Evolutionary conservation across 768 basidiomycete genomes (phyloP).

Genomic region (Boletellus emodensis): DNA sequence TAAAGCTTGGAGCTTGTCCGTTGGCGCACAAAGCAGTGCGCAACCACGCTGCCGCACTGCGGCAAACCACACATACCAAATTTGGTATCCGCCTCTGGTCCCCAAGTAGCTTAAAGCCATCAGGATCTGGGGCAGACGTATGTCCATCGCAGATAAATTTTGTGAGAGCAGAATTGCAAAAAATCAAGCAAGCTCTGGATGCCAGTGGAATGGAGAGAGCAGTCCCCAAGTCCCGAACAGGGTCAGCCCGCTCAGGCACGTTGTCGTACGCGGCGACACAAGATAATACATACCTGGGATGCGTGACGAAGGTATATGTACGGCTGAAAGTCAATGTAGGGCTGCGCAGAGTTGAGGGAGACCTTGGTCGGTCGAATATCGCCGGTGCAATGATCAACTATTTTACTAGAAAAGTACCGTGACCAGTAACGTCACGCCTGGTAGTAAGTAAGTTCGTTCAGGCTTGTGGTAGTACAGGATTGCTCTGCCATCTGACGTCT

Average conservation of each 20-base stretch:
- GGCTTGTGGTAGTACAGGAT: constrained; percentile 26
- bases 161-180: not conserved
- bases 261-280: not conserved
- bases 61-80: constrained; percentile 29
- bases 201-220: not conserved
- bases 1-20: no score
- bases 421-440: constrained; percentile 34
- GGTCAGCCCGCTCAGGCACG: no score
- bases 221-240: no score
- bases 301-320: not conserved
- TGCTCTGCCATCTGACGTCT: constrained; percentile 25
- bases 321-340: no score
- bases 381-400: constrained; percentile 30
- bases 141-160: not conserved
- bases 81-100: constrained; percentile 17
- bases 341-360: no score
- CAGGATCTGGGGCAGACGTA: not conserved
- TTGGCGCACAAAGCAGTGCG: no score
- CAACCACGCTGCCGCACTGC: not conserved
- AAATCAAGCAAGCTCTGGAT: not conserved
- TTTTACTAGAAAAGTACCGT: constrained; percentile 30
- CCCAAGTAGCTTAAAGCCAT: not conserved
- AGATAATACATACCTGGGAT: not conserved
- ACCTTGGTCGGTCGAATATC: constrained; percentile 8
- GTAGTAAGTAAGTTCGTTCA: constrained; percentile 35